Evolutionary conservation across 1,139 yeast species (phyloP), one percentile per base, ranked within the genome.

Genomic region (Blastobotrys proliferans): DNA sequence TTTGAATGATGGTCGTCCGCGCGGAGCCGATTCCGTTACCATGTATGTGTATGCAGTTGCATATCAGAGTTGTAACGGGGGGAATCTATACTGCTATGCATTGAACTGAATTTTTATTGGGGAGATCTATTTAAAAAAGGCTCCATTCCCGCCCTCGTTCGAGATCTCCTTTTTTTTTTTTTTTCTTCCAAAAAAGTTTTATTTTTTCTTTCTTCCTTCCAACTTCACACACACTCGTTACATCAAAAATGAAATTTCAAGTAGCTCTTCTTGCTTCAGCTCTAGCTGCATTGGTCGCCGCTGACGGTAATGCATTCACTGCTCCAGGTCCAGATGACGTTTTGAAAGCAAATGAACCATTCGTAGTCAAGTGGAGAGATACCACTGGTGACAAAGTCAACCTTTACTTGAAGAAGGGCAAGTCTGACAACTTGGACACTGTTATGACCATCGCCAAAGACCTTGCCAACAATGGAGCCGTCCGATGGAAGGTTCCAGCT

Each of bases 401-500:
- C 48, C 55, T 66, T 29, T 41, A 51, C 36, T 57, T 66, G 39
- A 52, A 51, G 48, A 39, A 60, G 47, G 70, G 70, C n/a, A 49
- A 54, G 33, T 43, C 67, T 27, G 41, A 47, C 48, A 51, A 63
- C 53, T 55, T 66, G 41, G 45, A 49, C 30, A 53, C 61, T 19
- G 68, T 62, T 13, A 51, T 64, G 44, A 61, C 66, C 44, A 62
- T 66, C 51, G 62, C 64, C 47, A 47, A 54, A 42, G 47, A 53
- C 44, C 49, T 64, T 38, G 45, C 54, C 41, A 66, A 66, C 61
- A 56, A 57, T 41, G 70, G 70, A 45, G 60, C 64, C 35, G 69
- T 64, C 38, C 51, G 56, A 45, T 66, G 70, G 70, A 46, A 50
- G 36, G 55, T 66, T 35, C 70, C 70, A 38, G 42, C 41, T 35